Conservation (phyloP, 805 yeast species). For the Wickerhamomyces pijperi region DNA sequence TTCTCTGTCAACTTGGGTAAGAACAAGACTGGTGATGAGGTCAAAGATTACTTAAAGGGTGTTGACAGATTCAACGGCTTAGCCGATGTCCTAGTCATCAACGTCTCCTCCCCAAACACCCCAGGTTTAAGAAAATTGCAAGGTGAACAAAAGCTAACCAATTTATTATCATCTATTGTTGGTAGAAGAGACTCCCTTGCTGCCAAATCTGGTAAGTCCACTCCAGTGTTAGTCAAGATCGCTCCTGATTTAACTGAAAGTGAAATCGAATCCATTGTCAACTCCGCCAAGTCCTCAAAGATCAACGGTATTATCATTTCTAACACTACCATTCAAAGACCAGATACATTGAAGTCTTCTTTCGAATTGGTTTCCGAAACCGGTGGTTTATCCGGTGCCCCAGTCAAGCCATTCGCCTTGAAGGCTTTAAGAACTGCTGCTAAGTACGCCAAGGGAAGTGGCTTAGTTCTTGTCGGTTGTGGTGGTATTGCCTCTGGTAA, state of each 20-base stretch:
- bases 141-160: constrained; percentile 59
- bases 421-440: constrained; percentile 62
- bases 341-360: constrained; percentile 43
- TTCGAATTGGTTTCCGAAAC: constrained; percentile 39
- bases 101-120: constrained; percentile 92
- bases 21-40: constrained; percentile 85
- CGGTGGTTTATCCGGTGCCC: constrained; percentile 92
- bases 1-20: constrained; percentile 85
- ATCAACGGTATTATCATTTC: constrained; percentile 90
- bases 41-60: constrained; percentile 76
- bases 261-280: constrained; percentile 75
- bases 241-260: constrained; percentile 86
- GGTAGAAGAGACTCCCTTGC: constrained; percentile 50
- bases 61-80: constrained; percentile 69
- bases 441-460: constrained; percentile 63
- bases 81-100: constrained; percentile 84
- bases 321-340: constrained; percentile 86
- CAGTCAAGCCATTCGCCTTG: constrained; percentile 71
- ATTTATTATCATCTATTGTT: constrained; percentile 56
- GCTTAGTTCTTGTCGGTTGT: constrained; percentile 77
- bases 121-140: constrained; percentile 90
- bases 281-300: constrained; percentile 61
- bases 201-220: constrained; percentile 32
- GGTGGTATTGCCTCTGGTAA: constrained; percentile 86
- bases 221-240: constrained; percentile 81